Conservation (phyloP, 2,329 filamentous ascomycete genomes). For the Camillea tinctor region DNA sequence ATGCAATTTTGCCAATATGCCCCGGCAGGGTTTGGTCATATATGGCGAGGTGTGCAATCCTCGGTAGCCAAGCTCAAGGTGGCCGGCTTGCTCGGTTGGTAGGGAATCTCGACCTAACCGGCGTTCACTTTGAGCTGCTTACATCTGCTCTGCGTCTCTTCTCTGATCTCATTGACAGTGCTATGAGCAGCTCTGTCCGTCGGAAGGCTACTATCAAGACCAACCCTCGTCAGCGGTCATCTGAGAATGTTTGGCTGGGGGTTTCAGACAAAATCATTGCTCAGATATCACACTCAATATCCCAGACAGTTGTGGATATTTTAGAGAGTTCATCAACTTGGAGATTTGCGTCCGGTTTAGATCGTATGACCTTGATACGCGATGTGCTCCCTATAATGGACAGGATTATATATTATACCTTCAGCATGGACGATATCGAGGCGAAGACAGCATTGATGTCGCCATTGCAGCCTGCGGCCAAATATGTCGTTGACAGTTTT, state of each 20-base stretch:
- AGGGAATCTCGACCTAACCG: constrained; percentile 76
- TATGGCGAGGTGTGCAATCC: constrained; percentile 74
- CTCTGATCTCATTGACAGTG: constrained; percentile 71
- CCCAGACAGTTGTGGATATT: constrained; percentile 74
- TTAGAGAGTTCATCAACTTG: constrained; percentile 84
- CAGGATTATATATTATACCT: constrained; percentile 69
- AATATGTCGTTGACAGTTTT: constrained; percentile 75
- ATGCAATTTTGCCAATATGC: constrained; percentile 68
- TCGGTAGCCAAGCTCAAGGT: constrained; percentile 73
- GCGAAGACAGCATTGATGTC: constrained; percentile 49
- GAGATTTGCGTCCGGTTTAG: constrained; percentile 70
- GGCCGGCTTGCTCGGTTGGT: constrained; percentile 77
- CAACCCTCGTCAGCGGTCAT: constrained; percentile 43
- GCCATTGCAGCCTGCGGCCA: constrained; percentile 69
- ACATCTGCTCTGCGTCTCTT: constrained; percentile 73
- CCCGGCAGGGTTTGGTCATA: constrained; percentile 90
- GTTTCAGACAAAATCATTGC: constrained; percentile 77
- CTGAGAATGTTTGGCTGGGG: constrained; percentile 61
- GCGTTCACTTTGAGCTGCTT: constrained; percentile 75
- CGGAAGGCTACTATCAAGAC: constrained; percentile 58
- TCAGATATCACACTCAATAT: constrained; percentile 69
- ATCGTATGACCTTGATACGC: constrained; percentile 67
- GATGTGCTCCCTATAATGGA: constrained; percentile 69
- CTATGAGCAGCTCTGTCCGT: constrained; percentile 66
- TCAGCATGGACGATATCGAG: constrained; percentile 67